Evolutionary conservation across 78 protist species (phyloP), one percentile per base, ranked within the genome.

Genomic region (Parvularia atlantis): DNA sequence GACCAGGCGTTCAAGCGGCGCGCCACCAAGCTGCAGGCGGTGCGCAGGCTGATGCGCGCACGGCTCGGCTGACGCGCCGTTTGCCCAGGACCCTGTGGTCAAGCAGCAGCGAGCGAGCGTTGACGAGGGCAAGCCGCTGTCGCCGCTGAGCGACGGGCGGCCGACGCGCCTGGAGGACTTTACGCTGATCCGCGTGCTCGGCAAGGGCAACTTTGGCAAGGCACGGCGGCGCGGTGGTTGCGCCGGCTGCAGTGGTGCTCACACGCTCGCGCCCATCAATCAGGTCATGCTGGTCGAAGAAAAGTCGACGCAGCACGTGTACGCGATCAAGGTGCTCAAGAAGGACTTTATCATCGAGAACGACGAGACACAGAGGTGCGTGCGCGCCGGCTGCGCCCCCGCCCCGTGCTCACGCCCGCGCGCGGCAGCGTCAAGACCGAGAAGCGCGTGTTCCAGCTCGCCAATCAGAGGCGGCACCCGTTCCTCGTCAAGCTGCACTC

Each of bases 291-390:
- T 71, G 24, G 65, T 67, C 16, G 76, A 71, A 28, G 33, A 37
- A 10, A 37, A 35, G 48, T 13, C 1, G 3, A 35, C 60, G 17
- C 11, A 20, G 50, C 20, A 26, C 37, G 28, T 73, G 39, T 77
- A 69, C 52, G 94, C 94, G 26, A 78, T 89, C 72, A 89, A 90
- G 78, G 66, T 72, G 28, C 71, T 87, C 30, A 52, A 44, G 56
- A 87, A 87, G 80, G 66, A 75, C 48, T 30, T 30, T 60, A 69
- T 84, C 59, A 39, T 76, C 6, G 67, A 35, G 37, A 66, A 53
- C 26, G 80, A 72, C 41, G 77, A 72, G 60, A 31, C 61, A 14
- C 69, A 72, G 44, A 54, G 71, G 71, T 66, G 52, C 14, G 71
- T 41, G 30, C 31, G 22, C 22, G 57, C 22, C 31, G 22, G 20